Evolutionary conservation across 2,329 filamentous ascomycete genomes (phyloP).

Genomic region (Epichloe sibirici): DNA sequence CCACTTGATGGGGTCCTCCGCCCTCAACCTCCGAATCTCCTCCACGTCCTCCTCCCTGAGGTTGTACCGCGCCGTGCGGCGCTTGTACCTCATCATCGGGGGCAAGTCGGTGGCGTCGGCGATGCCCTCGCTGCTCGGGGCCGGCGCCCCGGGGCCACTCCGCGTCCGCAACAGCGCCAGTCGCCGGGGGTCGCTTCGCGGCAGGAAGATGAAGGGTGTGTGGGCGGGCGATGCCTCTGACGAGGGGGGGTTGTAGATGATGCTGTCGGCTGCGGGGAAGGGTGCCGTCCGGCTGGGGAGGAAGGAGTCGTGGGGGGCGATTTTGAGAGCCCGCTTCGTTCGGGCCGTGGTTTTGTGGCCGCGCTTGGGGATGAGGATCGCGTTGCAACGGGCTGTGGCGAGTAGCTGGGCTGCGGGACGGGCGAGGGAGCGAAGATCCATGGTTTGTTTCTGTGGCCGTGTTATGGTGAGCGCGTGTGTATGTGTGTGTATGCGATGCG

Average conservation of each 20-base stretch:
- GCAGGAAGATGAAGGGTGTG: conserved; percentile 56
- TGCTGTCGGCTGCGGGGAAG: conserved; percentile 23
- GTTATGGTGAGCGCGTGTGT: background rate
- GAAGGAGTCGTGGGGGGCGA: conserved; percentile 50
- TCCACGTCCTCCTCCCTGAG: conserved; percentile 42
- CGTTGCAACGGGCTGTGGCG: conserved; percentile 12
- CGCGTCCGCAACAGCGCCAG: conserved; percentile 35
- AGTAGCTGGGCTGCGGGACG: conserved; percentile 24
- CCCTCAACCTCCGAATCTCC: conserved; percentile 46
- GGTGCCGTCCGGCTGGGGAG: conserved; percentile 25
- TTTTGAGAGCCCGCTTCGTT: conserved; percentile 45
- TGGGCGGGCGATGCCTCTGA: conserved; percentile 45
- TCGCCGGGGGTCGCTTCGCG: conserved; percentile 41
- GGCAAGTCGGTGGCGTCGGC: conserved; percentile 17
- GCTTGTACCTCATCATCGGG: conserved; percentile 22
- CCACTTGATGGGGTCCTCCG: conserved; percentile 41
- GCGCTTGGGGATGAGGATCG: conserved; percentile 18
- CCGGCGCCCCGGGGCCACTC: conserved; percentile 16
- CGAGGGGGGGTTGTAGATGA: conserved; percentile 47
- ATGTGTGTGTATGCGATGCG: too few relatives aligned
- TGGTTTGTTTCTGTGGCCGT: conserved; percentile 10
- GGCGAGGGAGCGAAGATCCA: conserved; percentile 24
- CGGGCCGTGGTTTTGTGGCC: conserved; percentile 40
- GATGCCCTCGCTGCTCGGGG: conserved; percentile 6
- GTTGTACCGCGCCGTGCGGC: conserved; percentile 33